Base-by-base conservation (phyloP, 257 asterid genomes). In the Solanum bukasovii region DNA sequence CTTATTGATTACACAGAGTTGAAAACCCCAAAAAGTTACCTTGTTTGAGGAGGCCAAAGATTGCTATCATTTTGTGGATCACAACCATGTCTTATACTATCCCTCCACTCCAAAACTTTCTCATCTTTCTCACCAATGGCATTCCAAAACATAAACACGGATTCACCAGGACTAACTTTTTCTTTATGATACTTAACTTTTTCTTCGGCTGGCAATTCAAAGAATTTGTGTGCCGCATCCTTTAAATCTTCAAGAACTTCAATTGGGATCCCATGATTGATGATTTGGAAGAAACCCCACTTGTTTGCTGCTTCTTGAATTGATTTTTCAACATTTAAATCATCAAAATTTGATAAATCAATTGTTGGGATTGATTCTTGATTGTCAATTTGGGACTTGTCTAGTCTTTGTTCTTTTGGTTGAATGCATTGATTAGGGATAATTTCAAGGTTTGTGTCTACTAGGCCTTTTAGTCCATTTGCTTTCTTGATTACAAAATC, bases 281-380 rank as follows among this genome's bases (percentile, higher is more conserved):
- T 84, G 56, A 94, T 92, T 81, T 93, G 95, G 35, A 93, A 93
- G 92, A 94, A 94, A 85, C 95, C 94, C 93, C 90, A 90, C 1
- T 86, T 88, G 18, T 89, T 71, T 11, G 96, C 93, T 13, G 96
- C 95, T 37, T 88, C 92, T 65, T 91, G 90, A 88, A 94, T 92
- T 13, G 89, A 84, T 67, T 56, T 86, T 7, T 73, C 74, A 8
- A 86, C 89, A 63, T 12, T 71, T 5, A 91, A 88, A 35, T 91
- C 93, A 81, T 90, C 93, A 87, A 88, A 90, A 65, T 90, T 42
- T 77, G 94, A 89, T 0, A 92, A 75, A 89, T 94, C 94, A 87
- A 94, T 92, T 6, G 87, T 33, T 33, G 96, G 95, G 56, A 94
- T 84, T 5, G 93, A 87, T 46, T 94, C 85, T 63, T 93, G 78